These are phyloP conservation scores for Bipolaris bicolor DNA, from an alignment of 2,329 filamentous ascomycete species.

Conservation along the genomic window DNA sequence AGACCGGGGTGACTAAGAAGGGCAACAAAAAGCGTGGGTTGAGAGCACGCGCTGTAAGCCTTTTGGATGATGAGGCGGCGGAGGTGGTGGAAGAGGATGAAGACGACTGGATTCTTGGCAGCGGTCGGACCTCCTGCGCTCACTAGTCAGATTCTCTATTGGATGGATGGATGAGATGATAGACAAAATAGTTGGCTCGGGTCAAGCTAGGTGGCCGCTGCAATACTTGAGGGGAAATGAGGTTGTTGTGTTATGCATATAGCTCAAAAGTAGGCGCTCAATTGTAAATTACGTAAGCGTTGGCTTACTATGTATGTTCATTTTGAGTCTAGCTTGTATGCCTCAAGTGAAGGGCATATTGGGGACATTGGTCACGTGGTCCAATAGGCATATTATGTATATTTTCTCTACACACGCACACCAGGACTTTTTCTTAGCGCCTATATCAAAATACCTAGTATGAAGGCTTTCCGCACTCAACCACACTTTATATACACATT, in stretches of 20 bases:
- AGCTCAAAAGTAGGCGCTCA: not conserved
- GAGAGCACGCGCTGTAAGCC: constrained; percentile 38
- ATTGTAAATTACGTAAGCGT: not conserved
- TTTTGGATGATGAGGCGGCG: constrained; percentile 62
- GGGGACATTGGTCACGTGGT: too few species aligned
- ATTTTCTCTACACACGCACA: not conserved
- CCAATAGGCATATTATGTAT: too few species aligned
- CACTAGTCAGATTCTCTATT: not conserved
- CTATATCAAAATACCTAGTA: too few species aligned
- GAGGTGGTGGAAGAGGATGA: constrained; percentile 68
- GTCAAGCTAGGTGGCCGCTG: constrained; percentile 65
- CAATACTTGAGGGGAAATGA: not conserved
- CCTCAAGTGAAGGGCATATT: not conserved
- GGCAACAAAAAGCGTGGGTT: constrained; percentile 46
- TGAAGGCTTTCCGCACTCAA: too few species aligned
- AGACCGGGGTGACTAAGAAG: constrained; percentile 46
- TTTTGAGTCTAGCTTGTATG: not conserved
- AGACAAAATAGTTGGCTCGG: constrained; percentile 21
- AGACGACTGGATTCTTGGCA: constrained; percentile 62
- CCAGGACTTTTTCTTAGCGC: too few species aligned
- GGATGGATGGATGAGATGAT: not conserved
- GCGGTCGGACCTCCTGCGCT: constrained; percentile 68
- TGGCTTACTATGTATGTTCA: not conserved
- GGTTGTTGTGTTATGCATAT: not conserved
- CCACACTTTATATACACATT: not conserved